Conservation (phyloP, 306 rosid genomes). For the Lithocarpus polystachyus region DNA sequence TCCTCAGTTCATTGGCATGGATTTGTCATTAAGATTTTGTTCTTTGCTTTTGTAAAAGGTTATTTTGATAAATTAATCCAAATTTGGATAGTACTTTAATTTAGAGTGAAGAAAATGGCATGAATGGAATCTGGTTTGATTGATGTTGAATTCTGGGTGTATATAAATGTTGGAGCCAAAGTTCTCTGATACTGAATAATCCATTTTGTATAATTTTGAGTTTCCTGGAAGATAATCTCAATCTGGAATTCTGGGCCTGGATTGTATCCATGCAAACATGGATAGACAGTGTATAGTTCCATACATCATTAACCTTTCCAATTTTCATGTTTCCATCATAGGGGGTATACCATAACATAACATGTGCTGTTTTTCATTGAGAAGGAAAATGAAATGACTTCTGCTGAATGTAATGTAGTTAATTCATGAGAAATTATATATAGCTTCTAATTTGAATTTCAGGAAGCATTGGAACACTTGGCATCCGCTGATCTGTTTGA, state of each 20-base stretch:
- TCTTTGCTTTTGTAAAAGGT: not conserved
- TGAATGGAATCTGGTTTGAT: not conserved
- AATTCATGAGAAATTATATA: not conserved
- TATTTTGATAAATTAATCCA: not conserved
- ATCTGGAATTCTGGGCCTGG: slow-evolving; percentile 1
- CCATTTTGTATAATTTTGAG: not conserved
- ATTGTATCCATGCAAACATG: not conserved
- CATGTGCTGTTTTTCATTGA: not conserved
- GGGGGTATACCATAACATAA: slow-evolving; percentile 7
- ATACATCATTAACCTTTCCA: not conserved
- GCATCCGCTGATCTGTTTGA: slow-evolving; percentile 84
- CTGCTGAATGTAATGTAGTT: not conserved
- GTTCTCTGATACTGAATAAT: not conserved
- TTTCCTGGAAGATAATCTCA: slow-evolving; percentile 6
- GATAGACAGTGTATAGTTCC: not conserved
- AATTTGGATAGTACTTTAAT: not conserved
- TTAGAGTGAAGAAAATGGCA: not conserved
- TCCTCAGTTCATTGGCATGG: not conserved
- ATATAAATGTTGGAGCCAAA: not conserved
- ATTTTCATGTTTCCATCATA: slow-evolving; percentile 2
- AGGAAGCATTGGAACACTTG: slow-evolving; percentile 86
- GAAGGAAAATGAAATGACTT: not conserved
- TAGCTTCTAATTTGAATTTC: slow-evolving; percentile 29
- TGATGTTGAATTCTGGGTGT: not conserved
- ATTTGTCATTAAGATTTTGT: not conserved